A percentile compares a stretch with the other conserved stretches of the same genome.
These are phyloP conservation scores for Aspergillus campestris DNA, from an alignment of 495 filamentous ascomycete genomes.

Conservation along the genomic window DNA sequence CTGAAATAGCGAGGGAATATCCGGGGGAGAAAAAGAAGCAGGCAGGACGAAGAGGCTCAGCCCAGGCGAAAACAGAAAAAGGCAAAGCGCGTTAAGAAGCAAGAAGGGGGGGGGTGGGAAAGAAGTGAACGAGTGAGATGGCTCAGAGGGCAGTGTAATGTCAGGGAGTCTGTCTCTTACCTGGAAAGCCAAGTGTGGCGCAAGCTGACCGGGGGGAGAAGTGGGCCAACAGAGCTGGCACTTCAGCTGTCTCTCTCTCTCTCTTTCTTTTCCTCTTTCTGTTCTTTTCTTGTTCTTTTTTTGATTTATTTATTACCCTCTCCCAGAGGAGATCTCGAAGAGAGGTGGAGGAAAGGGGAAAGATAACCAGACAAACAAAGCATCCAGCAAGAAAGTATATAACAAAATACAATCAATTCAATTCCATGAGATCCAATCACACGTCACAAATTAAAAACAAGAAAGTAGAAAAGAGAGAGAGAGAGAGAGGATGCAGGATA, in stretches of 20 bases:
- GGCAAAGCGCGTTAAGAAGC: background rate
- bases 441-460: background rate
- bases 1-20: background rate
- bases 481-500: constrained; percentile 4
- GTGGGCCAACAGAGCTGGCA: no score
- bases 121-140: constrained; percentile 2
- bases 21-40: background rate
- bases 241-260: no score
- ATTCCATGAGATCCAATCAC: no score
- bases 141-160: constrained; percentile 19
- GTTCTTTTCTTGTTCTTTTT: no score
- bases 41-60: background rate
- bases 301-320: no score
- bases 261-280: no score
- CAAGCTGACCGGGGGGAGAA: constrained; percentile 34
- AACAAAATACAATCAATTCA: no score
- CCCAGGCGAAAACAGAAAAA: background rate
- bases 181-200: constrained; percentile 39
- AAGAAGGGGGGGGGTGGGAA: background rate
- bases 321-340: no score
- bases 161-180: constrained; percentile 29
- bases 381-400: no score
- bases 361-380: no score
- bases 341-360: no score
- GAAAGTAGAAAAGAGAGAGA: background rate